Percentiles rank a stretch among this genome's conserved stretches.
phyloP scores from a whole-genome alignment of 2,329 filamentous ascomycete species.

The Thielaviopsis ethacetica region DNA sequence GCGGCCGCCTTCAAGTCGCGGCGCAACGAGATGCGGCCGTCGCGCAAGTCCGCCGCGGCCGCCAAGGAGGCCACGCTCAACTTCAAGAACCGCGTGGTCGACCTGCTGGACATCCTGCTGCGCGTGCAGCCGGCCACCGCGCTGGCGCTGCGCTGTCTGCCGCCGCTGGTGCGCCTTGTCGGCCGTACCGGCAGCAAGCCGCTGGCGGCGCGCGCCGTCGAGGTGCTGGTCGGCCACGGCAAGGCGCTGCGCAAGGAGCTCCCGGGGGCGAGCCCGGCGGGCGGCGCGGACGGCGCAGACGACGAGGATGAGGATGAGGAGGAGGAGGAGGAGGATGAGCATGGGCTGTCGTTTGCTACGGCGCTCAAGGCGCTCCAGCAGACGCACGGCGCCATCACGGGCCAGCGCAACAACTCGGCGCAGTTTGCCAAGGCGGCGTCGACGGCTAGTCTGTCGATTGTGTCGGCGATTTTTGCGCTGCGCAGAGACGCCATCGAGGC shows the following conservation, averaged over 20 bases:
- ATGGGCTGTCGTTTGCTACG: background rate
- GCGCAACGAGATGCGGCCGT: constrained; percentile 42
- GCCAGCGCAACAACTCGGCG: constrained; percentile 44
- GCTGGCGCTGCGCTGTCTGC: constrained; percentile 50
- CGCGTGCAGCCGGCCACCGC: constrained; percentile 57
- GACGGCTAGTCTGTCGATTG: constrained; percentile 51
- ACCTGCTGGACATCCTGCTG: constrained; percentile 71
- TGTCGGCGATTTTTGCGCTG: constrained; percentile 40
- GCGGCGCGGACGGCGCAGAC: constrained; percentile 17
- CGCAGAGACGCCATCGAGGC: constrained; percentile 35
- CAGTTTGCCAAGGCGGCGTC: constrained; percentile 62
- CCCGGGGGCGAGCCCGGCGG: constrained; percentile 24
- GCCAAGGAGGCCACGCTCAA: constrained; percentile 80
- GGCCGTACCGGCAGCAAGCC: constrained; percentile 63
- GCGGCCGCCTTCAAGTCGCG: constrained; percentile 72
- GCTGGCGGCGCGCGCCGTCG: constrained; percentile 54
- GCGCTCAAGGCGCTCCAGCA: constrained; percentile 32
- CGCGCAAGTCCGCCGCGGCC: constrained; percentile 73
- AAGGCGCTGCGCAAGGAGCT: constrained; percentile 46
- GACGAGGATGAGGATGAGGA: constrained; percentile 28
- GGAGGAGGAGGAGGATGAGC: constrained; percentile 17
- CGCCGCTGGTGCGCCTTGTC: constrained; percentile 62
- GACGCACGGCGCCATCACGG: constrained; percentile 52
- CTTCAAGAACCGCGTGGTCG: constrained; percentile 88
- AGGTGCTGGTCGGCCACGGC: constrained; percentile 57